Base-by-base conservation (phyloP, 2,329 filamentous ascomycete species). In the Claviceps capensis region DNA sequence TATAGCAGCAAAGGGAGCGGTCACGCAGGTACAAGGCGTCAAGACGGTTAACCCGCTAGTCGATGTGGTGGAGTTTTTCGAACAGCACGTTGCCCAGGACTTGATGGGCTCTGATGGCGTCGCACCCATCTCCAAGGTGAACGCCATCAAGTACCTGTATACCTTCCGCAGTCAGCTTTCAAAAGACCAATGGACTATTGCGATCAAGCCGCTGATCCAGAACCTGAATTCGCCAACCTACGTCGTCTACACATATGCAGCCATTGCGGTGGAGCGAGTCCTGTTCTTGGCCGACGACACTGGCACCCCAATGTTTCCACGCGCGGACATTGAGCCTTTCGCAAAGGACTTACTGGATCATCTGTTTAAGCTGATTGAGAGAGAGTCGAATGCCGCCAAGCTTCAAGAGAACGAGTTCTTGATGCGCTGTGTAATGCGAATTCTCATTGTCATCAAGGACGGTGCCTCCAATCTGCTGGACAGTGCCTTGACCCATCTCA, bases 321-420 rank as follows among this genome's bases (percentile, higher is more conserved):
- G 86, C 45, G 76, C 79, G 11, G 86, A 88, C 58, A 88, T 98
- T 51, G 79, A 85, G 53, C 84, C 85, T 0, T 81, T 93, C 55
- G 82, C 91, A 23, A 90, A 89, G 66, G 88, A 95, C 59, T 78
- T 98, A 2, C 73, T 97, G 19, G 78, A 88, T 51, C 91, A 97
- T 63, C 75, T 98, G 13, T 97, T 98, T 75, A 83, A 84, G 57
- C 76, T 98, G 50, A 88, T 98, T 58, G 86, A 94, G 64, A 88
- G 86, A 64, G 85, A 95, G 60, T 75, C 77, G 4, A 84, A 86
- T 11, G 85, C 94, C 1, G 82, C 91, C 57, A 98, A 97, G 74
- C 82, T 98, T 55, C 93, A 98, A 64, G 93, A 98, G 69, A 98
- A 98, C 64, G 93, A 98, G 65, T 98, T 97, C 67, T 68, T 98